These are phyloP conservation scores for Linum tenue DNA, from an alignment of 345 rosid species.

Conservation along the genomic window DNA sequence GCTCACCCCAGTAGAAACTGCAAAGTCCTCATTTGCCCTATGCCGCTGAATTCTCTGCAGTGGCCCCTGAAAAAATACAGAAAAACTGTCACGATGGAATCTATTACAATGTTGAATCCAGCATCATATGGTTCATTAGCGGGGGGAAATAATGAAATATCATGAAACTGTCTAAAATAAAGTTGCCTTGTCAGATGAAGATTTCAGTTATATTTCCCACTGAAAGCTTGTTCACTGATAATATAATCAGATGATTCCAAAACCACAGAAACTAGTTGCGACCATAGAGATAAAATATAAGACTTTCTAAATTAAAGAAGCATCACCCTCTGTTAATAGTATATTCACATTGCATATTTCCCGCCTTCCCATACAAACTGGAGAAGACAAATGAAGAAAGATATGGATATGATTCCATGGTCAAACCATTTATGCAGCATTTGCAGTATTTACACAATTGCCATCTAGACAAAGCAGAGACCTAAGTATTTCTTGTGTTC, in stretches of 20 bases:
- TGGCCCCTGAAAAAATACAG: slow-evolving; percentile 53
- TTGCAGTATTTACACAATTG: neutral
- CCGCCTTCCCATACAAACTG: neutral
- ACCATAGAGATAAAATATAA: neutral
- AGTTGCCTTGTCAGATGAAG: too few species aligned
- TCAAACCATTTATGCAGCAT: neutral
- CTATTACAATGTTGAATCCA: neutral
- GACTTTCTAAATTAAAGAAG: neutral
- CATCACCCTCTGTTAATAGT: neutral
- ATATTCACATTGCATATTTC: neutral
- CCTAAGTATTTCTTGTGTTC: too few species aligned
- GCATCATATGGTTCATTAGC: neutral
- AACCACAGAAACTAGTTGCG: too few species aligned
- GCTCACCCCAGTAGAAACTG: slow-evolving; percentile 51
- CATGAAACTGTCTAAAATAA: neutral
- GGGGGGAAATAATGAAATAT: neutral
- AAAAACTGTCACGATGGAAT: neutral
- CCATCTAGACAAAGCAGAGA: too few species aligned
- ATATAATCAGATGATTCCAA: too few species aligned
- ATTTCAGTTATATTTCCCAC: neutral
- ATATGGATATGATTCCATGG: neutral
- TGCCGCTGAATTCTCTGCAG: slow-evolving; percentile 47
- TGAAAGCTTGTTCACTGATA: neutral
- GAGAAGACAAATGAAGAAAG: neutral
- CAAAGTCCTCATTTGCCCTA: slow-evolving; percentile 43